These are phyloP conservation scores for Pigoraptor vietnamica DNA, from an alignment of 78 protist genomes.

Conservation along the genomic window DNA sequence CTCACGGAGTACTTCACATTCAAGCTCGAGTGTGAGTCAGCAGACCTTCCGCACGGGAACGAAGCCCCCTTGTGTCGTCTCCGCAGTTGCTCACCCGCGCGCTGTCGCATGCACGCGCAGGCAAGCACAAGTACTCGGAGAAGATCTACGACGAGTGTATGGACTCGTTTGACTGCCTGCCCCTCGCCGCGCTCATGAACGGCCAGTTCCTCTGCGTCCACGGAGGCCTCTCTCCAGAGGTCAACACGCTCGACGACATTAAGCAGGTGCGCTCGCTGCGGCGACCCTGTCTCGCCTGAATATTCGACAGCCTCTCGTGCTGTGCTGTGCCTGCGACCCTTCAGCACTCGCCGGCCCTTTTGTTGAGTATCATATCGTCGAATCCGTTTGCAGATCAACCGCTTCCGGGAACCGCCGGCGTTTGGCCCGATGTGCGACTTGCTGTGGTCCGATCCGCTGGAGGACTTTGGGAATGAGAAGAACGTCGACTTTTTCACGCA, in stretches of 20 bases:
- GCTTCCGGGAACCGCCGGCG: conserved; percentile 97
- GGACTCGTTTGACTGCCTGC: conserved; percentile 52
- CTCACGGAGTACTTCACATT: conserved; percentile 97
- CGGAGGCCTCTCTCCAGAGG: conserved; percentile 97
- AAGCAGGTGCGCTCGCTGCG: no score
- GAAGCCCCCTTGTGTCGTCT: conserved; percentile 14
- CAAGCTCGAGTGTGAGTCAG: conserved; percentile 81
- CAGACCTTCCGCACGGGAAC: background rate
- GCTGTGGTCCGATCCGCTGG: conserved; percentile 98
- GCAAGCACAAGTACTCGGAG: background rate
- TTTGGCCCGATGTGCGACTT: conserved; percentile 99
- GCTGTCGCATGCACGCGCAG: conserved; percentile 95
- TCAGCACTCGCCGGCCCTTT: background rate
- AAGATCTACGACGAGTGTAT: background rate
- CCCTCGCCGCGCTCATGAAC: conserved; percentile 91
- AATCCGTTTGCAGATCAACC: conserved; percentile 91
- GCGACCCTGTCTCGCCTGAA: no score
- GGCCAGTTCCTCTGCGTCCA: conserved; percentile 93
- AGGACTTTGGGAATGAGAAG: conserved; percentile 19
- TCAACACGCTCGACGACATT: conserved; percentile 60
- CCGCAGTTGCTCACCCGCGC: conserved; percentile 97
- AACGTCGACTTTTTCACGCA: conserved; percentile 24
- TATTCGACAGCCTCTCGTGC: background rate
- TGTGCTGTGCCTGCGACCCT: background rate
- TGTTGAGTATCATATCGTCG: background rate